Percentiles rank a stretch among this genome's conserved stretches.
Conservation (phyloP, 768 basidiomycete species). For the Pleurotus pulmonarius region DNA sequence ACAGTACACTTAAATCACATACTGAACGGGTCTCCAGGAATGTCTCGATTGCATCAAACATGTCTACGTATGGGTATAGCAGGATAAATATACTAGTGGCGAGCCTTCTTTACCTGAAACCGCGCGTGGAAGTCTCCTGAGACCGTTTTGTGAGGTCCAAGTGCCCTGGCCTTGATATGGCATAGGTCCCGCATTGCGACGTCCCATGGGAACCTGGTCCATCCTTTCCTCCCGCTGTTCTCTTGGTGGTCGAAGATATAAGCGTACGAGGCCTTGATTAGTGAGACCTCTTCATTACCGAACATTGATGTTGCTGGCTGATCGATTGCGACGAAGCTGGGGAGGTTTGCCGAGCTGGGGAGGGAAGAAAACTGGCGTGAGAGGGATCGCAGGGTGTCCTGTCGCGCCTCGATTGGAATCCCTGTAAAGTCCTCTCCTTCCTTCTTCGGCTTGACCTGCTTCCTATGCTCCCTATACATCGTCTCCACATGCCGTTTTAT, state of each 20-base stretch:
- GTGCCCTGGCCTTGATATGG: conserved; percentile 42
- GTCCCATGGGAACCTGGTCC: conserved; percentile 47
- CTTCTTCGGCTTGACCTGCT: conserved; percentile 1
- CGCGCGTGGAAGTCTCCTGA: conserved; percentile 37
- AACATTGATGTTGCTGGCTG: background rate
- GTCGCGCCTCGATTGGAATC: conserved; percentile 38
- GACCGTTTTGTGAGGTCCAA: conserved; percentile 36
- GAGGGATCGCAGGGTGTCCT: conserved; percentile 41
- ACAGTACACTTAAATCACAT: conserved; percentile 34
- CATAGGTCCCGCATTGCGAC: conserved; percentile 48
- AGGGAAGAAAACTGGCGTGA: conserved; percentile 35
- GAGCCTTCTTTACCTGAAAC: conserved; percentile 15
- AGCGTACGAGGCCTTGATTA: conserved; percentile 45
- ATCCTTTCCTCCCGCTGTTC: conserved; percentile 7
- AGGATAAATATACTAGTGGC: background rate
- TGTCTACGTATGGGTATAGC: background rate
- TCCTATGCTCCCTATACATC: conserved; percentile 21
- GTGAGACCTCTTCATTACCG: conserved; percentile 24
- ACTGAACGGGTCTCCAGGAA: background rate
- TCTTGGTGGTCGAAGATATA: conserved; percentile 33
- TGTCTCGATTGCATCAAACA: background rate
- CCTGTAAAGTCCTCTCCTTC: conserved; percentile 26
- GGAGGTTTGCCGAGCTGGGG: conserved; percentile 23
- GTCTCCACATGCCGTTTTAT: conserved; percentile 38
- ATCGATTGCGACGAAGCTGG: background rate